A percentile compares a stretch with the other conserved stretches of the same genome.
phyloP scores from a whole-genome alignment of 345 rosid species.

The Arabidopsis arenosa region DNA sequence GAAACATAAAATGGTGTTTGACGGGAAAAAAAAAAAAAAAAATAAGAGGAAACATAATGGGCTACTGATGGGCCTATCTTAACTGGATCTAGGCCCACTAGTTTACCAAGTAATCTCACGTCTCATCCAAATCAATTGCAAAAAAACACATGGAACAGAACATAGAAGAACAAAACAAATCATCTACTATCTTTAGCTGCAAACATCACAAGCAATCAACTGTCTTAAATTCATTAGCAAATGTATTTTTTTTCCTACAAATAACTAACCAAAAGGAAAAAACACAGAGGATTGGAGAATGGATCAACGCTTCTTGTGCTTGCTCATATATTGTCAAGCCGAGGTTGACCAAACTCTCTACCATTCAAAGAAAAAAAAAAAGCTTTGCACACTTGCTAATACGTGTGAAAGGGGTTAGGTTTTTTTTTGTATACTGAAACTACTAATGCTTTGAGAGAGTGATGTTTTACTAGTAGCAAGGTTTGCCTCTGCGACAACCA shows the following conservation, averaged over 20 bases:
- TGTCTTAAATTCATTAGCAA: background rate
- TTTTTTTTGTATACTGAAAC: conserved; percentile 7
- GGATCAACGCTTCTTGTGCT: conserved; percentile 18
- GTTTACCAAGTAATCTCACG: background rate
- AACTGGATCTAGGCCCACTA: background rate
- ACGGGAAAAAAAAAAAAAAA: too few species aligned
- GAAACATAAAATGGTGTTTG: too few species aligned
- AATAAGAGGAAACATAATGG: background rate
- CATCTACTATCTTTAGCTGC: background rate
- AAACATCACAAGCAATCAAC: background rate
- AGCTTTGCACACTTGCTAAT: conserved; percentile 24
- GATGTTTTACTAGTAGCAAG: conserved; percentile 47
- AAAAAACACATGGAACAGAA: background rate
- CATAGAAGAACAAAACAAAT: background rate
- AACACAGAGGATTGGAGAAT: background rate
- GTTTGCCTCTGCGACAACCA: conserved; percentile 55
- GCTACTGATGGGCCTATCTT: conserved; percentile 17
- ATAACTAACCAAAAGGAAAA: background rate
- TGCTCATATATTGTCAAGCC: conserved; percentile 2
- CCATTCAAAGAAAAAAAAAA: background rate
- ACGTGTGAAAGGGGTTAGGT: conserved; percentile 28
- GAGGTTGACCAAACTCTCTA: conserved; percentile 14
- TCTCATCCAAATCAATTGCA: background rate
- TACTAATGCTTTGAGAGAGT: background rate
- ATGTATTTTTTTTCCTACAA: background rate